Base-by-base conservation (phyloP, 176 grass and related monocot genomes). In the Urochloa ruziziensis region DNA sequence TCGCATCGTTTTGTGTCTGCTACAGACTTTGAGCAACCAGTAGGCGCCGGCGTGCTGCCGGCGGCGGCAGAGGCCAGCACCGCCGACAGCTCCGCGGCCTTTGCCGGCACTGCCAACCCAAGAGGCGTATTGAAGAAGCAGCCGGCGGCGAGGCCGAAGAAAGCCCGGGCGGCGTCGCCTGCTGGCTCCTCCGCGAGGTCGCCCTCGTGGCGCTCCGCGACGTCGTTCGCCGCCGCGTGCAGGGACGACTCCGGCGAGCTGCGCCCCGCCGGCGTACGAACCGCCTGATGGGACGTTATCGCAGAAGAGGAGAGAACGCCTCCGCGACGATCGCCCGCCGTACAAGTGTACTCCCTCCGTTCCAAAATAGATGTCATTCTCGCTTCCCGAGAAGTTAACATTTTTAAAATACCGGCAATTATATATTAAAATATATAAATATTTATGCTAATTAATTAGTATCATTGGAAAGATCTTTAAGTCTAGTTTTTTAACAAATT, bases 1-100 rank as follows among this genome's bases (percentile, higher is more conserved):
- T 14, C 42, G 5, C 27, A 29, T 61, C 29, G 14, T 23, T 24
- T 4, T 47, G 54, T 15, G 54, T 15, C 43, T 54, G 33, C 63
- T 42, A 51, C 89, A 97, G 91, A 97, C 65, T 91, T 94, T 23
- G 91, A 97, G 74, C 88, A 64, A 12, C 86, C 81, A 4, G 82
- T 59, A 27, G 76, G 80, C 43, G 39, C 39, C 39, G 72, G 83
- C 43, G 72, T 73, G 28, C 23, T 12, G 60, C 19, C 68, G 64
- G 73, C 85, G 61, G 72, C 85, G 53, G 72, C 48, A 27, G 82
- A 75, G 18, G 57, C 78, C 29, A 79, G 24, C 70, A n/a, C 62
- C 1, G 84, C 86, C 10, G 35, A 85, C 23, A 61, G 19, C 16
- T 82, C 91, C 16, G 42, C 25, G 68, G 46, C 46, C 7, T 8